These are phyloP conservation scores for Rhodotorula sp. DNA, from an alignment of 1,284 basidiomycete genomes.

Conservation along the genomic window DNA sequence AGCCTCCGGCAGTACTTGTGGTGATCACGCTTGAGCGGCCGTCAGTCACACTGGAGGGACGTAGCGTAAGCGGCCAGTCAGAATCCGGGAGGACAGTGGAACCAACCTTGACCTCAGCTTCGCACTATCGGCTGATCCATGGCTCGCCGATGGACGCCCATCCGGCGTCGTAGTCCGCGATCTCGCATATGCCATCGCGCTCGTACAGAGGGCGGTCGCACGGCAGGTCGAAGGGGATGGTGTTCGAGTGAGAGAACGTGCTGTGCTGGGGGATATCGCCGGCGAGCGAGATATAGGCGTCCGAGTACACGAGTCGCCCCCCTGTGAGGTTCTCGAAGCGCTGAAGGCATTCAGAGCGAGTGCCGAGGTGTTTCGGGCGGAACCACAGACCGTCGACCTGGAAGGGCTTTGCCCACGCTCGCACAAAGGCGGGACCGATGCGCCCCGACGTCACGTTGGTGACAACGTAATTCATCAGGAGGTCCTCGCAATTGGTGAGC, in stretches of 20 bases:
- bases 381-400: conserved; percentile 9
- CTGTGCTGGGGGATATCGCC: no score
- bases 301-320: not conserved
- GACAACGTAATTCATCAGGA: conserved; percentile 7
- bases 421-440: not conserved
- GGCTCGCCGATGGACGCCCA: not conserved
- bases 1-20: no score
- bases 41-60: no score
- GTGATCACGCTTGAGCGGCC: no score
- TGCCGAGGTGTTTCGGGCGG: conserved; percentile 4
- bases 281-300: not conserved
- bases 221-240: not conserved
- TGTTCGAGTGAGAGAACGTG: not conserved
- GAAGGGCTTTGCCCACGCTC: conserved; percentile 4
- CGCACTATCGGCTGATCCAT: not conserved
- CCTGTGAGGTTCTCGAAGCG: not conserved
- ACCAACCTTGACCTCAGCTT: no score
- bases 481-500: conserved; percentile 11
- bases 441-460: not conserved
- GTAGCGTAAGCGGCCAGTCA: no score
- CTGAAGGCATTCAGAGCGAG: conserved; percentile 3
- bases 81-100: no score
- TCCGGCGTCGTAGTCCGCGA: not conserved
- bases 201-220: not conserved
- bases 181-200: no score